Base-by-base conservation (phyloP, 2,329 filamentous ascomycete genomes). In the Epichloe gansuensis region DNA sequence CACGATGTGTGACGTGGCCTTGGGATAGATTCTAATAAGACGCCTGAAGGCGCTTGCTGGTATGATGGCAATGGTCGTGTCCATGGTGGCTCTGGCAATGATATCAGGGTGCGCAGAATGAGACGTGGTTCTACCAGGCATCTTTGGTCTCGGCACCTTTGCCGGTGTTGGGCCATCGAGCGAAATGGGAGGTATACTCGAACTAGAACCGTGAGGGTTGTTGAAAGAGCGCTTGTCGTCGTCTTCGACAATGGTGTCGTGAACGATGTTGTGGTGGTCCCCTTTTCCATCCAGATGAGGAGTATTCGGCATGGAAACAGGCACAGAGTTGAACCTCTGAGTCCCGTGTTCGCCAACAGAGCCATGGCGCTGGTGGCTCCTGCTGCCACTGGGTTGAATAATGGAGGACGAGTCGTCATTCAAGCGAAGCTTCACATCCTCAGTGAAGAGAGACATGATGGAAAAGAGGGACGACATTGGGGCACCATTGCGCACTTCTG, bases 391-490 rank as follows among this genome's bases (percentile, higher is more conserved):
- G 13, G 60, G 50, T 15, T 55, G 54, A 7, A 61, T 48, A 2
- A 60, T 51, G 3, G 64, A 57, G 3, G 64, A 57, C 0, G 70
- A 64, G n/a, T 84, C 78, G 4, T 87, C 82, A n/a, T 84, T 81
- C 1, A 84, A 79, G 23, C 82, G 80, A 36, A 98, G 72, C 57
- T 87, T 86, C 50, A 98, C 82, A 61, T 96, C 90, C 66, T 98
- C 93, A 3, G 93, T 98, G 63, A 98, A 98, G 0, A 98, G 74
- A 2, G 91, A 95, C 69, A 98, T 81, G 58, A 98, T 95, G 1
- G 93, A 97, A 67, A 98, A 98, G 2, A 98, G 71, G 0, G 93
- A 98, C 5, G 93, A 98, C 91, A 98, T 96, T 1, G 94, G 91
- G 1, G 93, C 90, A 13, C 93, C 93, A 61, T 98, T 98, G 62